These are phyloP conservation scores for Sporothrix phasma DNA, from an alignment of 2,329 filamentous ascomycete species.

Conservation along the genomic window DNA sequence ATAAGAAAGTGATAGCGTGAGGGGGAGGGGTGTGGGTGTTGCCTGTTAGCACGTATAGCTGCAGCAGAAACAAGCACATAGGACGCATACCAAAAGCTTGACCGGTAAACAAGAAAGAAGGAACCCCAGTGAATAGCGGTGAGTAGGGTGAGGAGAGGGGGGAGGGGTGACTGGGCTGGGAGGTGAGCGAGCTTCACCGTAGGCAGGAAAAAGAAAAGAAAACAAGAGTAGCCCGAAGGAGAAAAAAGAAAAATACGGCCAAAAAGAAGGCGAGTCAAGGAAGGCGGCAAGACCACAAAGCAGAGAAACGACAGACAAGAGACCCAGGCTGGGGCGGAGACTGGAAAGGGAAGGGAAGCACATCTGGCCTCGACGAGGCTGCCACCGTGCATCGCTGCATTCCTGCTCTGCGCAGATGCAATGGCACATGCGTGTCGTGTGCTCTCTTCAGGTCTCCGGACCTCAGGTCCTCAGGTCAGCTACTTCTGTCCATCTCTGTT, in stretches of 20 bases:
- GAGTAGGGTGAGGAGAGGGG: background rate
- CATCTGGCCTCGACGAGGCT: background rate
- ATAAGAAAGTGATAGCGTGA: background rate
- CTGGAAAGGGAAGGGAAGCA: background rate
- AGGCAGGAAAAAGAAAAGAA: background rate
- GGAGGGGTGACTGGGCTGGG: background rate
- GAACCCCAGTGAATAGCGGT: background rate
- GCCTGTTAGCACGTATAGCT: background rate
- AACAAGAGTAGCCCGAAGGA: background rate
- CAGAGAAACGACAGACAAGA: background rate
- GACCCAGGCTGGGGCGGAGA: background rate
- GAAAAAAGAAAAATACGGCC: background rate
- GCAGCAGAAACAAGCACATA: background rate
- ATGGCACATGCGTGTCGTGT: background rate
- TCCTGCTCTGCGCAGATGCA: background rate
- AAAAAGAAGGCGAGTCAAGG: background rate
- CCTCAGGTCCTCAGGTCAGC: background rate
- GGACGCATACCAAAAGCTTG: background rate
- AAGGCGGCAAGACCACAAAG: background rate
- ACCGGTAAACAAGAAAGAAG: background rate
- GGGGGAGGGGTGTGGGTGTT: background rate
- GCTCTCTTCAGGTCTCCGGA: background rate
- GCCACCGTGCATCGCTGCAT: background rate
- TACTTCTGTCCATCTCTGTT: background rate
- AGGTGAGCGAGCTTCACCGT: background rate